Evolutionary conservation across 176 grass and related monocot genomes (phyloP), one percentile per base, ranked within the genome.

Genomic region (Aegilops bicornis): DNA sequence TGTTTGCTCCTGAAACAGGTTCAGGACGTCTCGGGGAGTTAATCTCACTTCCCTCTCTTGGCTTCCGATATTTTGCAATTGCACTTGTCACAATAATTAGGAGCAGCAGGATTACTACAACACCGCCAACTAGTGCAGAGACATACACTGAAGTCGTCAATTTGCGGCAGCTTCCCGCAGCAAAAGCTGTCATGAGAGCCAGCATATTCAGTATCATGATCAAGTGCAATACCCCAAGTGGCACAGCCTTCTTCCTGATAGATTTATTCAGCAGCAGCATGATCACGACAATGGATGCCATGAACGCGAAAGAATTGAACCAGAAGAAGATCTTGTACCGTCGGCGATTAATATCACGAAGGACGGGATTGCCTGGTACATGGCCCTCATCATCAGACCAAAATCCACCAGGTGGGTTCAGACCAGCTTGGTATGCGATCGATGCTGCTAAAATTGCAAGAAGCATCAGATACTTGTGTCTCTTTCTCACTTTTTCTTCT

Each of bases 381-480:
- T 87, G 84, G 5, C 50, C 30, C 5, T 37, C 1, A 23, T 81
- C 33, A 75, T 74, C 42, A n/a, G 65, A 25, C 89, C 89, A 91
- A 22, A 77, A 48, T 9, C 89, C 76, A 77, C 85, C 89, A 4
- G 85, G 88, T 48, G 85, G 82, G 56, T 85, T 93, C 3, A 93
- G 58, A 45, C 91, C 91, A 37, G 88, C 88, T 54, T 90, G 88
- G 52, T 90, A 90, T 0, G 91, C 79, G 19, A 90, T 77, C 1
- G 77, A 87, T 13, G 91, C 82, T 4, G 82, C 85, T 31, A 93
- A 69, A 61, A 85, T 42, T 54, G 91, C 91, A 82, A 93, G 77
- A 6, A 93, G 86, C 82, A 93, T 88, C 37, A 93, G 20, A 35
- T 80, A 89, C 25, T 89, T 85, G 43, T 76, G 59, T 13, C 31